Evolutionary conservation across 345 rosid species (phyloP).

Genomic region (Euphorbia lathyris): DNA sequence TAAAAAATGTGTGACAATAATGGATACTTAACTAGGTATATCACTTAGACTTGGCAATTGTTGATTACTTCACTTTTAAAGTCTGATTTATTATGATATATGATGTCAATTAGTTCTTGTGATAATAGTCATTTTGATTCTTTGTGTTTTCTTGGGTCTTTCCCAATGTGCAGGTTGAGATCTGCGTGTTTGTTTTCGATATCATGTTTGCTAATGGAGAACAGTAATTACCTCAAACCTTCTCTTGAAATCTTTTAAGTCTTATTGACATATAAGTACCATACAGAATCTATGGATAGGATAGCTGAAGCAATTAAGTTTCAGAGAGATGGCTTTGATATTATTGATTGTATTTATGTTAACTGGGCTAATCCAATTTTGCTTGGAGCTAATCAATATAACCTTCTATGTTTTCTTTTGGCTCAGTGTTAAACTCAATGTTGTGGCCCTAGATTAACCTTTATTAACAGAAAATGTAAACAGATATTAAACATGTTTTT

Average conservation of each 20-base stretch:
- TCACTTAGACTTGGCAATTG: neutral
- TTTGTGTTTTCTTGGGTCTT: slow-evolving; percentile 13
- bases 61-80: neutral
- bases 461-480: neutral
- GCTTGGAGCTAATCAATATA: no score
- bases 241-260: slow-evolving; percentile 18
- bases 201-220: slow-evolving; percentile 85
- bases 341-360: slow-evolving; percentile 2
- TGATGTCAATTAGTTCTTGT: neutral
- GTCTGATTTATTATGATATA: neutral
- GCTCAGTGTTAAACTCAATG: no score
- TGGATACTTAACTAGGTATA: neutral
- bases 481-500: neutral
- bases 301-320: neutral
- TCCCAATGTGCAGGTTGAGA: slow-evolving; percentile 61
- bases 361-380: neutral
- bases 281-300: neutral
- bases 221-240: slow-evolving; percentile 49
- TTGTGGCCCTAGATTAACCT: neutral
- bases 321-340: neutral
- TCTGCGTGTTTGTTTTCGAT: slow-evolving; percentile 79
- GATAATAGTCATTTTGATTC: slow-evolving; percentile 3
- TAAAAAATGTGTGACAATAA: neutral
- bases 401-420: no score
- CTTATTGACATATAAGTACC: slow-evolving; percentile 1